phyloP scores from a whole-genome alignment of 139 green algal genomes.

The Picochlorum sp. region DNA sequence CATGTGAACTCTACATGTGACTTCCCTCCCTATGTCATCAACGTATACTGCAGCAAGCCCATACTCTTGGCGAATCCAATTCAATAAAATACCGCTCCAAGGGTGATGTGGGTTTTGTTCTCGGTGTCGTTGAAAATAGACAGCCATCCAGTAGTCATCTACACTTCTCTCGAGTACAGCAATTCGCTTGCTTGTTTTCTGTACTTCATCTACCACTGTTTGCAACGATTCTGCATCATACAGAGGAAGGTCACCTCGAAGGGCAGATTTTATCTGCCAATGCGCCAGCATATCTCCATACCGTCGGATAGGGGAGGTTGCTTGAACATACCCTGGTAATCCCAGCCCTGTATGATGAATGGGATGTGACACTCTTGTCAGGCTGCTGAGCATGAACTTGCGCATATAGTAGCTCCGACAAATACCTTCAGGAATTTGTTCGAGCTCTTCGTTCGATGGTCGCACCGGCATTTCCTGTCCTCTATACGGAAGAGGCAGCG shows the following conservation, averaged over 20 bases:
- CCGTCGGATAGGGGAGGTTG: constrained; percentile 69
- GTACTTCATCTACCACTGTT: constrained; percentile 4
- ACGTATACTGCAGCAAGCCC: constrained; percentile 53
- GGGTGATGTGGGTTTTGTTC: neutral
- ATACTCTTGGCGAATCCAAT: constrained; percentile 50
- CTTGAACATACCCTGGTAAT: constrained; percentile 67
- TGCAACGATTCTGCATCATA: constrained; percentile 30
- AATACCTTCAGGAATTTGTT: constrained; percentile 44
- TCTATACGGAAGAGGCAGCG: constrained; percentile 69
- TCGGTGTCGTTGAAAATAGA: constrained; percentile 42
- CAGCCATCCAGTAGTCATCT: constrained; percentile 47
- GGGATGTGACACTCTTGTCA: constrained; percentile 17
- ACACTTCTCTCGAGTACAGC: constrained; percentile 38
- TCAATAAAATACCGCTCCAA: constrained; percentile 46
- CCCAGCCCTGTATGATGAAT: constrained; percentile 55
- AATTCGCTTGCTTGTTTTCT: constrained; percentile 4
- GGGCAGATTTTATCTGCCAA: constrained; percentile 63
- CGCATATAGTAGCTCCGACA: constrained; percentile 45
- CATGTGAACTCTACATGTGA: constrained; percentile 28
- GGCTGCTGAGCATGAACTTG: constrained; percentile 60
- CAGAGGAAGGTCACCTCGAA: constrained; percentile 31
- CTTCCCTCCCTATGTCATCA: constrained; percentile 56
- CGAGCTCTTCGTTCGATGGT: constrained; percentile 30
- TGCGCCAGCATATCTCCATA: constrained; percentile 75
- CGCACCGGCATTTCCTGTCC: constrained; percentile 30